A percentile compares a stretch with the other conserved stretches of the same genome.
phyloP scores from a whole-genome alignment of 192 early-diverging fungal genomes.

The Coemansia sp. region DNA sequence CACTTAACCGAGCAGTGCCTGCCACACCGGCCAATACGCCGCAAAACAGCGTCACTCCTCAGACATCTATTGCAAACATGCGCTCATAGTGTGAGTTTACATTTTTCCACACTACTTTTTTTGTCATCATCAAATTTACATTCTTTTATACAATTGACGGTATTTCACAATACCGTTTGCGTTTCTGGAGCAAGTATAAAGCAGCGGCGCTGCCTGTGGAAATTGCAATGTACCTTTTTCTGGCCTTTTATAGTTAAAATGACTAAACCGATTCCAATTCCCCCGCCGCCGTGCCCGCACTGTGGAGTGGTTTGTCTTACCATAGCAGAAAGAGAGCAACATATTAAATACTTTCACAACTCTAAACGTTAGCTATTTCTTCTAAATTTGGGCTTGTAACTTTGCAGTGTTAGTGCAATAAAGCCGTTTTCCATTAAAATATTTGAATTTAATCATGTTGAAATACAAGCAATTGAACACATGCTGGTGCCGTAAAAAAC shows the following conservation, averaged over 20 bases:
- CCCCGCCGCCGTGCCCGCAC: neutral
- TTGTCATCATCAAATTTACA: neutral
- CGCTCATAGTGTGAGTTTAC: conserved; percentile 1
- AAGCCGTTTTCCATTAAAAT: too few species aligned
- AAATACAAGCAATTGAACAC: too few species aligned
- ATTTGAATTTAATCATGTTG: too few species aligned
- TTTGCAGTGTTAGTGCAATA: too few species aligned
- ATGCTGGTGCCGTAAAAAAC: too few species aligned
- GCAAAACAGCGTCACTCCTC: conserved; percentile 12
- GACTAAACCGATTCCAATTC: neutral
- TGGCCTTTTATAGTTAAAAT: neutral
- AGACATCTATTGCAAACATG: conserved; percentile 15
- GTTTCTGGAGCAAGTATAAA: too few species aligned
- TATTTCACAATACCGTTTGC: neutral
- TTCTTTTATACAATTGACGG: neutral
- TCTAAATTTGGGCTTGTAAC: too few species aligned
- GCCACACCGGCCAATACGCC: conserved; percentile 33
- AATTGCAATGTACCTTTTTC: neutral
- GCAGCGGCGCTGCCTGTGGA: too few species aligned
- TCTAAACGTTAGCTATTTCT: too few species aligned
- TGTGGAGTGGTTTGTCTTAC: neutral
- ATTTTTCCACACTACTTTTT: neutral
- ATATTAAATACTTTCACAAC: too few species aligned
- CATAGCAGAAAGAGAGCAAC: too few species aligned
- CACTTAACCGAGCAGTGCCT: conserved; percentile 72